These are phyloP conservation scores for Punctularia strigosozonata DNA, from an alignment of 768 basidiomycete genomes.

Conservation along the genomic window DNA sequence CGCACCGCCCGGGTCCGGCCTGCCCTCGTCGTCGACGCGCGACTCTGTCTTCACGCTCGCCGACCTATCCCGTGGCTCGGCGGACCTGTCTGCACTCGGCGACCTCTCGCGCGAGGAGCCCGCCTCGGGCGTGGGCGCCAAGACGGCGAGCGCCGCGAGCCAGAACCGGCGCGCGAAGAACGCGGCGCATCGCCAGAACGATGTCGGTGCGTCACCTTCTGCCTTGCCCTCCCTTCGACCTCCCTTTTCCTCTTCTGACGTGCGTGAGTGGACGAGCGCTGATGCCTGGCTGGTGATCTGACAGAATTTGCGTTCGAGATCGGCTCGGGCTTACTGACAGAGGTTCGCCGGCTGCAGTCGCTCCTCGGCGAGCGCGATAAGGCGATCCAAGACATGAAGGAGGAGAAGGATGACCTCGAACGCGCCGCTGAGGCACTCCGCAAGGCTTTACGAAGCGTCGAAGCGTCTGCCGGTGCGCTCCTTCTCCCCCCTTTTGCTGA, in stretches of 20 bases:
- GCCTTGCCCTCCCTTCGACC: background rate
- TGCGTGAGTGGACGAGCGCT: too few species aligned
- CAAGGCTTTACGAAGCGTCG: constrained; percentile 65
- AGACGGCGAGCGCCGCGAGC: constrained; percentile 61
- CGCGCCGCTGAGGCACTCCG: constrained; percentile 65
- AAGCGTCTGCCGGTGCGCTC: constrained; percentile 65
- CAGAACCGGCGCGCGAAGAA: constrained; percentile 87
- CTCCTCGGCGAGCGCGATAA: constrained; percentile 88
- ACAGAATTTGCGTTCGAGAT: constrained; percentile 98
- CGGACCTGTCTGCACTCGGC: constrained; percentile 12
- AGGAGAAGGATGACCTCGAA: constrained; percentile 86
- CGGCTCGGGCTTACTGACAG: constrained; percentile 81
- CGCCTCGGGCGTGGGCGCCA: constrained; percentile 48
- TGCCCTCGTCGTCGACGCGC: too few species aligned
- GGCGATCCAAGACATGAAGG: constrained; percentile 81
- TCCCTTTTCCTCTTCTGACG: background rate
- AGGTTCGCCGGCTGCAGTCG: constrained; percentile 85
- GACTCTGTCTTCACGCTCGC: constrained; percentile 16
- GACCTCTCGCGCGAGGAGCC: constrained; percentile 50
- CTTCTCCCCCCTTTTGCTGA: too few species aligned
- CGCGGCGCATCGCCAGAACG: constrained; percentile 80
- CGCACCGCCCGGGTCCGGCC: too few species aligned
- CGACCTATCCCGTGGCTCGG: constrained; percentile 21
- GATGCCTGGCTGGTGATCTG: constrained; percentile 14
- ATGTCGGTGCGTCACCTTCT: constrained; percentile 54